phyloP scores from a whole-genome alignment of 2,329 filamentous ascomycete genomes.

The Verticillium dahliae region DNA sequence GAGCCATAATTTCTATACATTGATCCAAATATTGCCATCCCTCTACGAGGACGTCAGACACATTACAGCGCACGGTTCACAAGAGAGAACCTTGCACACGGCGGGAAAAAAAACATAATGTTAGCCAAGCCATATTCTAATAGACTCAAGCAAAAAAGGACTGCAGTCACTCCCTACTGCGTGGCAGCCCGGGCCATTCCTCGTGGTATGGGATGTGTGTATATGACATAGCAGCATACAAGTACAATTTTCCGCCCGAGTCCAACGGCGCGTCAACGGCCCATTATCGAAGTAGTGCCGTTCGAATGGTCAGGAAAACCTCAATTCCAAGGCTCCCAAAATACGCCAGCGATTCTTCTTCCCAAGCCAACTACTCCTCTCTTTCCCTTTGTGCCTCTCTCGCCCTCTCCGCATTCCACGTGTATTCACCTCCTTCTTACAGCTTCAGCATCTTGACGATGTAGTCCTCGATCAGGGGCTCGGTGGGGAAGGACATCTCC shows the following conservation, averaged over 20 bases:
- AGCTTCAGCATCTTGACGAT: slow-evolving; percentile 82
- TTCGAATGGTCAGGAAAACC: background rate
- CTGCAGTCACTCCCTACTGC: background rate
- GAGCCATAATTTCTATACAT: no score
- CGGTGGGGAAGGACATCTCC: slow-evolving; percentile 90
- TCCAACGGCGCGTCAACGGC: background rate
- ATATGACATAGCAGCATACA: slow-evolving; percentile 14
- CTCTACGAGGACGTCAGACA: background rate
- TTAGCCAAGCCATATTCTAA: background rate
- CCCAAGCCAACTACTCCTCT: background rate
- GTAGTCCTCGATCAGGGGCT: slow-evolving; percentile 80
- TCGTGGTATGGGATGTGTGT: slow-evolving; percentile 22
- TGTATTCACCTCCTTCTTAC: slow-evolving; percentile 32
- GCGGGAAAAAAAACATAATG: background rate
- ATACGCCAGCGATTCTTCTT: background rate
- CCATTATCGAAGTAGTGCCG: background rate
- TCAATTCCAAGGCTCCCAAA: background rate
- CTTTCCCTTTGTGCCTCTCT: slow-evolving; percentile 20
- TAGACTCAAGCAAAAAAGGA: background rate
- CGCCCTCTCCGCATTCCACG: background rate
- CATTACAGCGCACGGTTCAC: background rate
- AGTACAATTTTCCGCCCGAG: background rate
- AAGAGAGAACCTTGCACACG: background rate
- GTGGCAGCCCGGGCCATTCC: background rate
- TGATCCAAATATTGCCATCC: no score